Base-by-base conservation (phyloP, 2,329 filamentous ascomycete genomes). In the Coniochaeta sp. region DNA sequence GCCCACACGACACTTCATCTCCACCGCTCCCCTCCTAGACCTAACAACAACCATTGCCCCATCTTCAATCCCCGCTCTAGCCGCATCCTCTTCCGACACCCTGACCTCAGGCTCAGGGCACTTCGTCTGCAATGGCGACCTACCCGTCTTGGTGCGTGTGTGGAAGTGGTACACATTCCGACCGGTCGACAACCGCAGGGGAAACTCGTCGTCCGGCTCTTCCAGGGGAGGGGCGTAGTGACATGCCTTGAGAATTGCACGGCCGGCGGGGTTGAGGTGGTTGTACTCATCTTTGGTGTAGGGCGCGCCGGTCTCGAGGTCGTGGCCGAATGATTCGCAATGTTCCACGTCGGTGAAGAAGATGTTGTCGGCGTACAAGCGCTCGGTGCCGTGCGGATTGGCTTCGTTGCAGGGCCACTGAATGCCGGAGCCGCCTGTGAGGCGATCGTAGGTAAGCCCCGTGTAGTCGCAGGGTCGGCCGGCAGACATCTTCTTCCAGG, bases 251-350 rank as follows among this genome's bases (percentile, higher is more conserved):
- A 69, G 53, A 32, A 69, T 67, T 5, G 66, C 67, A 7, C 65
- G 53, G 2, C 65, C 67, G 2, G 59, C 63, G 1, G 67, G 65
- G 45, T 65, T 65, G 33, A 67, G 35, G 13, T 55, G 49, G 27
- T 60, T 33, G 51, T 69, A 69, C 28, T 67, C 57, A 1, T 52
- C 47, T 50, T 60, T 63, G 1, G 62, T 60, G 32, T 60, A 59
- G 1, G 67, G 67, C 6, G 61, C 60, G 0, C 67, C 67, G 1
- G 67, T 69, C 51, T 69, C 64, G 2, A 69, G 61, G 38, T 68
- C 67, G 54, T 70, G 67, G 0, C 67, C 67, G 50, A 60, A 70
- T 45, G 57, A 62, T 54, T 70, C 65, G 53, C 67, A 70, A 46
- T 63, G 58, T 1, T 69, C 66, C 6, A 61, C 56, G 28, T 66